phyloP scores from a whole-genome alignment of 345 rosid species.

The Passiflora organensis region DNA sequence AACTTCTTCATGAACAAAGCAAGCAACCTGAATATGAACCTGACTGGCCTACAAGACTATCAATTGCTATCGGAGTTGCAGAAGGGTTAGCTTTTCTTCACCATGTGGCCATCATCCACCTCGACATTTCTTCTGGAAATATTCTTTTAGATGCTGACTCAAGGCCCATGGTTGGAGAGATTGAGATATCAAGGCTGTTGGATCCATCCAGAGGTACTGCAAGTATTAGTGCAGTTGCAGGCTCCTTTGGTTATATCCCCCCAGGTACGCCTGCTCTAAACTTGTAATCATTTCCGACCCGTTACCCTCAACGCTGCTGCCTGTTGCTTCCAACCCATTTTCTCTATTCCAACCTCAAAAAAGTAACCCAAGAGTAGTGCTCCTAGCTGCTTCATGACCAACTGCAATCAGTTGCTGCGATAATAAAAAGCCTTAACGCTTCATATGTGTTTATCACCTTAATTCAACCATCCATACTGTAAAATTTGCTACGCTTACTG shows the following conservation, averaged over 20 bases:
- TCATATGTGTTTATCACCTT: no score
- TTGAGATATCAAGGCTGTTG: conserved; percentile 32
- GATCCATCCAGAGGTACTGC: conserved; percentile 36
- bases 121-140: conserved; percentile 29
- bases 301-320: no score
- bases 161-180: conserved; percentile 27
- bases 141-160: conserved; percentile 28
- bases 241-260: conserved; percentile 36
- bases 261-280: conserved; percentile 18
- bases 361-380: no score
- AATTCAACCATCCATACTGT: background rate
- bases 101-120: conserved; percentile 30
- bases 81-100: conserved; percentile 33
- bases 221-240: conserved; percentile 38
- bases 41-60: conserved; percentile 30
- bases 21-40: conserved; percentile 67
- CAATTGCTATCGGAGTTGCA: conserved; percentile 28
- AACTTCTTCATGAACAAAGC: conserved; percentile 69
- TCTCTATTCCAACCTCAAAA: no score
- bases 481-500: background rate
- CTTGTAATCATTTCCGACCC: background rate
- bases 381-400: no score
- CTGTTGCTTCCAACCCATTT: no score
- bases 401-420: no score
- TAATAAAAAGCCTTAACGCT: no score